These are phyloP conservation scores for Aspergillus pseudoterreus DNA, from an alignment of 2,329 filamentous ascomycete species.

Conservation along the genomic window DNA sequence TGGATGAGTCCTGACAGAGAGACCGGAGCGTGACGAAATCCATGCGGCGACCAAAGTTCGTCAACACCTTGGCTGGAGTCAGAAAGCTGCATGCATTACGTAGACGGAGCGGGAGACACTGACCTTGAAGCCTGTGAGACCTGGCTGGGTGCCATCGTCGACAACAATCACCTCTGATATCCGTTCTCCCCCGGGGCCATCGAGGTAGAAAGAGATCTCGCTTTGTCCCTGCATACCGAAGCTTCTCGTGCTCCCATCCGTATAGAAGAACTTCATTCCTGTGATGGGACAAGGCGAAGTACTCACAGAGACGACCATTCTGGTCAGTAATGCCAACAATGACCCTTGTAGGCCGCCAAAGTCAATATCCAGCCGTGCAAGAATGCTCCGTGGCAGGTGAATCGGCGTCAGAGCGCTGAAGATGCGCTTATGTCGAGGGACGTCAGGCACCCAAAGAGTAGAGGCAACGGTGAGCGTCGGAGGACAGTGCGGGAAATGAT, in stretches of 20 bases:
- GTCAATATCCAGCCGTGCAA: background rate
- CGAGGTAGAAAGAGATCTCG: background rate
- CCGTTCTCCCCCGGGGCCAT: background rate
- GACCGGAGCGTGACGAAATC: too few species aligned
- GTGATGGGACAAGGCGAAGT: background rate
- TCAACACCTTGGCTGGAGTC: background rate
- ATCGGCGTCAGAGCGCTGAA: background rate
- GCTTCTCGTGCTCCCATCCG: background rate
- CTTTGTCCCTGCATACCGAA: background rate
- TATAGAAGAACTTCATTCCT: background rate
- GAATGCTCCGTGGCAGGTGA: too few species aligned
- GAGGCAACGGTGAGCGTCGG: background rate
- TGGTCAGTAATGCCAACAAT: background rate
- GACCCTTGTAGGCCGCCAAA: background rate
- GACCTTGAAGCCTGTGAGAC: background rate
- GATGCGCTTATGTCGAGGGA: background rate
- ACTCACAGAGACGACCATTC: background rate
- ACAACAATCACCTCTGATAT: background rate
- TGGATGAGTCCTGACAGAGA: too few species aligned
- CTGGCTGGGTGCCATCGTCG: background rate
- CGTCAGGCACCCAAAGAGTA: background rate
- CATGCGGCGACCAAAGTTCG: background rate
- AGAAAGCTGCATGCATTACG: background rate
- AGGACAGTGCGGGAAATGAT: background rate
- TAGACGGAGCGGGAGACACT: background rate